A percentile compares a stretch with the other conserved stretches of the same genome.
Conservation (phyloP, 108 stramenopile genomes). For the Nitzschia putrida region DNA sequence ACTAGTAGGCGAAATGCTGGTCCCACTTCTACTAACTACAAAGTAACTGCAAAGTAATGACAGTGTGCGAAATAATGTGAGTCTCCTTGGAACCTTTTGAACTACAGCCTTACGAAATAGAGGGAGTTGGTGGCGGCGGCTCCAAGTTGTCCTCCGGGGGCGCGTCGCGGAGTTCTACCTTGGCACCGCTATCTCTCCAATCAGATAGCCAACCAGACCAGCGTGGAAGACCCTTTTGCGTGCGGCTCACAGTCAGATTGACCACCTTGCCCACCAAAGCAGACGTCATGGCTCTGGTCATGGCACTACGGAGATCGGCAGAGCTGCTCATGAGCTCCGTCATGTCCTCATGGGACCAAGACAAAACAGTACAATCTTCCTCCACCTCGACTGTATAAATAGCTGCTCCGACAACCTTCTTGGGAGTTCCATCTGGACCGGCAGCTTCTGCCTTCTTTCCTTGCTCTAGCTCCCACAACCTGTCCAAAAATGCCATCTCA, state of each 20-base stretch:
- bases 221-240: constrained; percentile 6
- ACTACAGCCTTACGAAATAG: too few relatives aligned
- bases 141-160: constrained; percentile 1
- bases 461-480: constrained; percentile 51
- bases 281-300: constrained; percentile 83
- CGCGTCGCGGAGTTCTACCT: constrained; percentile 5
- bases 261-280: constrained; percentile 85
- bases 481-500: constrained; percentile 80
- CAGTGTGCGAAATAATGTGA: too few relatives aligned
- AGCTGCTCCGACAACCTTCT: constrained; percentile 11
- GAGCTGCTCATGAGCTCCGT: constrained; percentile 67
- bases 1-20: too few relatives aligned
- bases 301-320: constrained; percentile 60
- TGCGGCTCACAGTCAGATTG: constrained; percentile 68
- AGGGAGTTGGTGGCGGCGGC: not conserved
- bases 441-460: constrained; percentile 10
- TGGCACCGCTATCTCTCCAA: constrained; percentile 41
- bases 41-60: too few relatives aligned
- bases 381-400: constrained; percentile 66
- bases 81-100: not conserved
- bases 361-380: constrained; percentile 62
- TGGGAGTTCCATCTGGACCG: not conserved
- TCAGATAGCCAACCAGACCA: constrained; percentile 59
- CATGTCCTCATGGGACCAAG: constrained; percentile 80
- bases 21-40: too few relatives aligned